Evolutionary conservation across 169 alveolate species (phyloP).

Genomic region (Pseudocohnilembus persalinus): DNA sequence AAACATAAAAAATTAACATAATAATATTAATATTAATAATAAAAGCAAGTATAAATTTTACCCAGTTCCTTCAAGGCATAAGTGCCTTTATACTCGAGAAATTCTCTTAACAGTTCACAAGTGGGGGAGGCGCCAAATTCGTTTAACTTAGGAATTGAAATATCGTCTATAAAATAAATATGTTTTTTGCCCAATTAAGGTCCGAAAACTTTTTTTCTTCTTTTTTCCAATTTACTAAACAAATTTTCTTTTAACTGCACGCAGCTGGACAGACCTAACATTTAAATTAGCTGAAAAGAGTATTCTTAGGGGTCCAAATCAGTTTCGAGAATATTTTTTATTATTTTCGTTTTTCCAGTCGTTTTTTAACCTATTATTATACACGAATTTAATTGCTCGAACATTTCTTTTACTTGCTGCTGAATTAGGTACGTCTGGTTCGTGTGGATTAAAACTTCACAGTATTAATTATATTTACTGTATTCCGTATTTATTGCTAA

Average conservation of each 20-base stretch:
- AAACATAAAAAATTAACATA: no score
- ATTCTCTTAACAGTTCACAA: neutral
- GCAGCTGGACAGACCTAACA: neutral
- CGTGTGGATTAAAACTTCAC: neutral
- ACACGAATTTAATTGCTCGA: no score
- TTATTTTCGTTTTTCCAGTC: neutral
- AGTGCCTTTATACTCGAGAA: neutral
- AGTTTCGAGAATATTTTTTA: neutral
- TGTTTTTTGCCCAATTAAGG: neutral
- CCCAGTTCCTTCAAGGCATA: neutral
- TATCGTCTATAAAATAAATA: neutral
- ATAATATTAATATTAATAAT: no score
- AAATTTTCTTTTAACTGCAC: neutral
- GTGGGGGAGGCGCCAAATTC: neutral
- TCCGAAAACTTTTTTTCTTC: neutral
- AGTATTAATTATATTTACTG: no score
- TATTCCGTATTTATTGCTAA: no score
- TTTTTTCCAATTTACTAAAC: neutral
- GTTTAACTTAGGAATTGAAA: neutral
- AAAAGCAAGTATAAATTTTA: no score
- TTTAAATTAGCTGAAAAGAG: neutral
- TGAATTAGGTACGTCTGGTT: neutral
- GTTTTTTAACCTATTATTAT: neutral
- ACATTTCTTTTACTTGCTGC: neutral
- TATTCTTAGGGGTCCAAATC: neutral